Percentiles rank a stretch among this genome's conserved stretches.
Conservation (phyloP, 257 asterid species). For the Prunella vulgaris region DNA sequence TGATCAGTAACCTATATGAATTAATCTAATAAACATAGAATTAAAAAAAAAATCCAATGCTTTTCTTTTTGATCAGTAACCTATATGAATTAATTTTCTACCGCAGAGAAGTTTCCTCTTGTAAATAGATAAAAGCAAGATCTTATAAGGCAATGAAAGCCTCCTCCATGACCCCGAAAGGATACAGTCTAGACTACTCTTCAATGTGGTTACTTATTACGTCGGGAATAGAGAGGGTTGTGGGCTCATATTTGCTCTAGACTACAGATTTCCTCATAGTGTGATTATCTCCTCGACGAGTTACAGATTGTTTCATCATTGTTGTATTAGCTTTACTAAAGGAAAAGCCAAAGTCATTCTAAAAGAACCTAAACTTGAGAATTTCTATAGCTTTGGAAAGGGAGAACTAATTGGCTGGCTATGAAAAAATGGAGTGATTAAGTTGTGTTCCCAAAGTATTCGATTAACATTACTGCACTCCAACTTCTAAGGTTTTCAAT, state of each 20-base stretch:
- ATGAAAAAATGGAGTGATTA: neutral
- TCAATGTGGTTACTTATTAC: too few relatives aligned
- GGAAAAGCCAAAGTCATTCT: neutral
- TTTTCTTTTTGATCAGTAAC: neutral
- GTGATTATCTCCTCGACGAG: neutral
- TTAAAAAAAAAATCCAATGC: neutral
- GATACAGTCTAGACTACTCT: too few relatives aligned
- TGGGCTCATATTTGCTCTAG: too few relatives aligned
- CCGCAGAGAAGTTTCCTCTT: neutral
- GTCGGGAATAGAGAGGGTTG: too few relatives aligned
- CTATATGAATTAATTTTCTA: neutral
- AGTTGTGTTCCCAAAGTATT: neutral
- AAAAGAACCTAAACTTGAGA: neutral
- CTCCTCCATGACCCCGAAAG: neutral
- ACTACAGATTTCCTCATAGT: too few relatives aligned
- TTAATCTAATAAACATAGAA: neutral
- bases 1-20: neutral
- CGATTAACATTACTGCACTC: neutral
- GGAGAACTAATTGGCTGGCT: neutral
- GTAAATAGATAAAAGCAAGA: neutral
- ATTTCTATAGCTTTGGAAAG: neutral
- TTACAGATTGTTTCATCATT: neutral
- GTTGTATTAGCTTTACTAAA: neutral
- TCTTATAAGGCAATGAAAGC: neutral
- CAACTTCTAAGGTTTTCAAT: neutral